Evolutionary conservation across 176 grass and related monocot genomes (phyloP), one percentile per base, ranked within the genome.

Genomic region (Aegilops sharonensis): DNA sequence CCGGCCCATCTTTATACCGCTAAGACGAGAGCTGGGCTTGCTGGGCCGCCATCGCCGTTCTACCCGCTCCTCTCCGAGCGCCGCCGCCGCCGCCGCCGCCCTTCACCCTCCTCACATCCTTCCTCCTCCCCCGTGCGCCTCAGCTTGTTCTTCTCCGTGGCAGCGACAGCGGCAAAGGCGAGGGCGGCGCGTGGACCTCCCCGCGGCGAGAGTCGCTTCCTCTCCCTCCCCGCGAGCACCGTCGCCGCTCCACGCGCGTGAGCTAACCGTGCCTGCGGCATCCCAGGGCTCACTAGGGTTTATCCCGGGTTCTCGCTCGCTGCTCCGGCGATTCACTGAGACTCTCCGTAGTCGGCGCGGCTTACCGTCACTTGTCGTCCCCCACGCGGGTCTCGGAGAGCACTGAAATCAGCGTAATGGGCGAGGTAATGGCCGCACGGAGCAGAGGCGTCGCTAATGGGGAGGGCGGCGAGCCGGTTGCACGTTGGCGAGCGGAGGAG

Each of bases 401-500:
- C 62, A 1, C 24, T 30, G 18, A 4, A n/a, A 9, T 25, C 6
- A 12, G 24, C 36, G 7, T 5, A 64, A 64, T 12, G 43, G 23
- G 15, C 27, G 56, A 68, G 25, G 40, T 32, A 50, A 54, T 81
- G 62, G 50, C 21, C 30, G 73, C 48, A 29, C 35, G 17, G 68
- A 84, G 6, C 15, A 18, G 27, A 31, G 47, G 66, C 15, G 25
- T 20, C 0, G 29, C 20, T 13, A 37, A 74, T 25, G 80, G 59
- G 17, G 64, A n/a, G 2, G 14, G 3, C 8, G 12, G 12, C 10
- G 14, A 80, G 9, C 8, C 5, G 21, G n/a, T 7, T 15, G 50
- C 36, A 11, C 10, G n/a, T 59, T 94, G 88, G 88, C 59, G 85
- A 31, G 92, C 93, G 14, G 97, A 98, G 85, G 65, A 89, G 32